Base-by-base conservation (phyloP, 2,329 filamentous ascomycete species). In the Neopestalotiopsis sp. region DNA sequence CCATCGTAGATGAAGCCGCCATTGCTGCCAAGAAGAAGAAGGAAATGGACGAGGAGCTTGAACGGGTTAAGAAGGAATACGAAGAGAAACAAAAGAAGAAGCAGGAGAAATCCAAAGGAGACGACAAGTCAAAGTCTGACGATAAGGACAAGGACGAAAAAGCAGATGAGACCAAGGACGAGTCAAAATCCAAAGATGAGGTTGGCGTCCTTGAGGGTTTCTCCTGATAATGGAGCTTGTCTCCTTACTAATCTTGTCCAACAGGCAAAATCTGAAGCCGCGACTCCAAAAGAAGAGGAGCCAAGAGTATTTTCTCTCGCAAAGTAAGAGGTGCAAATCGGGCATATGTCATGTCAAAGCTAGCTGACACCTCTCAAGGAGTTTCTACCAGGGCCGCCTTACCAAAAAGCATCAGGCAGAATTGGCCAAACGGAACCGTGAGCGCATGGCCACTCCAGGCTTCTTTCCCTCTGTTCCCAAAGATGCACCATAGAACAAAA, bases 381-480 rank as follows among this genome's bases (percentile, higher is more conserved):
- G 90, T 32, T 97, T 99, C 80, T 97, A 94, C 78, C 92, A 95
- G 74, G 93, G 94, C 83, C 90, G 96, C 17, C 79, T 97, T 65
- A 90, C 94, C 78, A 92, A 92, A 77, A 91, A 94, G 76, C 88
- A 91, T 58, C 92, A 93, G 78, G 88, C 88, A n/a, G 93, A 96
- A 76, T 85, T 91, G 67, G 92, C 94, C 12, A 97, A 91, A 80
- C 87, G 92, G 66, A 96, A 95, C 76, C 89, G 91, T 58, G 94
- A 98, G 79, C 89, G 94, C 59, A 80, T 97, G 70, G 91, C 89
- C 71, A 92, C 94, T 76, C 93, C 94, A 1, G 88, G 87, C 32
- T 89, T 92, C 69, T 98, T 98, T 76, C 96, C 96, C 1, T 92
- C 93, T 57, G 94, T 96, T 1, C 95, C 95, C 2, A 92, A 89